Evolutionary conservation across 768 basidiomycete species (phyloP).

Genomic region (Naganishia kalamii): DNA sequence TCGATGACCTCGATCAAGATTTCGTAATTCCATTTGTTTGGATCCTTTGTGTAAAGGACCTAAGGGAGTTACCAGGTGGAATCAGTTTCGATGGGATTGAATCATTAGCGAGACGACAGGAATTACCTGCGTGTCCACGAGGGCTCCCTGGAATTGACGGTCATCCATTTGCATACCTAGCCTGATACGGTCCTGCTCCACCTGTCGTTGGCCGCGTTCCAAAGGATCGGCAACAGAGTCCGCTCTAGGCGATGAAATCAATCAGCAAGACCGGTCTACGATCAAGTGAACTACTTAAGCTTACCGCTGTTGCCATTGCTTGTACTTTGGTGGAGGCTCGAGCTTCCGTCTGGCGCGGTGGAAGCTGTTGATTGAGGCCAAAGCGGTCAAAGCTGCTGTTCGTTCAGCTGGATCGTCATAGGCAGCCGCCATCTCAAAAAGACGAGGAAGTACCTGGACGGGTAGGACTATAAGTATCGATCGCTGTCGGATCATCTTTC

Average conservation of each 20-base stretch:
- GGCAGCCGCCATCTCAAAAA: constrained; percentile 73
- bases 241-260: constrained; percentile 48
- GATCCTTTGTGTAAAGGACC: constrained; percentile 83
- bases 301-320: background rate
- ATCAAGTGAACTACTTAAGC: background rate
- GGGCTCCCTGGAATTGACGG: constrained; percentile 71
- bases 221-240: constrained; percentile 69
- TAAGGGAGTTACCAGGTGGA: constrained; percentile 37
- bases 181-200: constrained; percentile 82
- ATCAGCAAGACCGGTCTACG: background rate
- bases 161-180: constrained; percentile 94
- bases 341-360: constrained; percentile 64
- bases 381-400: constrained; percentile 72
- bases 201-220: constrained; percentile 77
- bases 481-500: background rate
- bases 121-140: constrained; percentile 77
- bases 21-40: constrained; percentile 88
- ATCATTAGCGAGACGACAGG: background rate
- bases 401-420: constrained; percentile 70
- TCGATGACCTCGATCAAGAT: constrained; percentile 80
- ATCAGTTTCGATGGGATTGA: background rate
- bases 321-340: background rate
- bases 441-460: constrained; percentile 67
- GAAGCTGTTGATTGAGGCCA: constrained; percentile 84
- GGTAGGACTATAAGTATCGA: background rate